A percentile compares a stretch with the other conserved stretches of the same genome.
Conservation (phyloP, 2,329 filamentous ascomycete genomes). For the Colletotrichum tropicale region DNA sequence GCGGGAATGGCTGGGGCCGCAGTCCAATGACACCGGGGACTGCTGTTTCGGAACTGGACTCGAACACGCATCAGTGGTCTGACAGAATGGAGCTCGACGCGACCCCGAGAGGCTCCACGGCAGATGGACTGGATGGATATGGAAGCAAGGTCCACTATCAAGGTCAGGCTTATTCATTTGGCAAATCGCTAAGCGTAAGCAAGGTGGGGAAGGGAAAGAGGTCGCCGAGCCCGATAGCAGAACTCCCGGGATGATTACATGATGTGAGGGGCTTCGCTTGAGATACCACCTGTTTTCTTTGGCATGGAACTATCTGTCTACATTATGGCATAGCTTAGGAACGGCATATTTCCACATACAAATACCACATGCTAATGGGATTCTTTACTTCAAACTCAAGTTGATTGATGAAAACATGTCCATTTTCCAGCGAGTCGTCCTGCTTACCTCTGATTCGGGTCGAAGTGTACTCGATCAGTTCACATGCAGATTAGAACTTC, state of each 20-base stretch:
- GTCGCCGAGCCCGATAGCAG: not conserved
- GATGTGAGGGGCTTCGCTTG: not conserved
- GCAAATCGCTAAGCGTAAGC: not conserved
- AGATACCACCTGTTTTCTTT: not conserved
- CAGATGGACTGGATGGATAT: not conserved
- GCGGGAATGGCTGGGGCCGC: not conserved
- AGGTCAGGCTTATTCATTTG: not conserved
- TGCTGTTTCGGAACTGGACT: slow-evolving; percentile 22
- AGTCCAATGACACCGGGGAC: not conserved
- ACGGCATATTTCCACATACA: not conserved
- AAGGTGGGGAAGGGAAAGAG: not conserved
- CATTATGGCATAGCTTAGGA: not conserved
- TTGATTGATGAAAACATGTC: fast-evolving
- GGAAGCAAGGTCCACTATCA: not conserved
- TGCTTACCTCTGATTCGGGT: no score
- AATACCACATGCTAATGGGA: not conserved
- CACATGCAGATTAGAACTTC: not conserved
- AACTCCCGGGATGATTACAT: slow-evolving; percentile 23
- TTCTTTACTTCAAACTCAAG: not conserved
- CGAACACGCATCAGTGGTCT: slow-evolving; percentile 25
- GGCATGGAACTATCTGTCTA: not conserved
- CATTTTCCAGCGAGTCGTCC: no score
- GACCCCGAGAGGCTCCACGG: not conserved
- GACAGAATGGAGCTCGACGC: slow-evolving; percentile 22
- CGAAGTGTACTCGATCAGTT: no score